Evolutionary conservation across 768 basidiomycete genomes (phyloP).

Genomic region (Gloeophyllum trabeum): DNA sequence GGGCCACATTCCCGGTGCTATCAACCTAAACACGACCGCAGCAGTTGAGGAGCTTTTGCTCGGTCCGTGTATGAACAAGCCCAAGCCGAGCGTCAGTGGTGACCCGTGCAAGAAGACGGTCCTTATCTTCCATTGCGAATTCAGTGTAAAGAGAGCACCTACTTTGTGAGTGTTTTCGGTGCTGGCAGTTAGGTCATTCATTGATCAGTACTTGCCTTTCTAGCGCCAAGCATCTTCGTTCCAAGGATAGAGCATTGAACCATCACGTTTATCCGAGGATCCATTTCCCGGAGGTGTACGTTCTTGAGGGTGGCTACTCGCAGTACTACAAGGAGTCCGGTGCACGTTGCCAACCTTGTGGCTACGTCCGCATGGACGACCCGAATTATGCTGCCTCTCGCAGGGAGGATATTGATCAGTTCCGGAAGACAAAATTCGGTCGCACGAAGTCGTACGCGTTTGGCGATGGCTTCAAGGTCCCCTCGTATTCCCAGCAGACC

Average conservation of each 20-base stretch:
- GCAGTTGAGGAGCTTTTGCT: conserved; percentile 79
- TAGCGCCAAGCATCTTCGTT: conserved; percentile 84
- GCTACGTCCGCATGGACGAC: conserved; percentile 93
- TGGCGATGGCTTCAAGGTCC: conserved; percentile 52
- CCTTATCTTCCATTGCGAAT: conserved; percentile 96
- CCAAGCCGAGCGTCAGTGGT: conserved; percentile 63
- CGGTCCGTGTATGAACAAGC: conserved; percentile 38
- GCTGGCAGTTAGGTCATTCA: not conserved
- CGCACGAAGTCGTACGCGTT: conserved; percentile 90
- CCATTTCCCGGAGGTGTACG: conserved; percentile 93
- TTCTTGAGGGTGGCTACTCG: conserved; percentile 94
- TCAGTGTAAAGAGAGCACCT: conserved; percentile 89
- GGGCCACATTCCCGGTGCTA: conserved; percentile 85
- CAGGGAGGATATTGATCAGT: conserved; percentile 81
- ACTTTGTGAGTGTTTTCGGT: conserved; percentile 69
- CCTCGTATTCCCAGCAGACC: conserved; percentile 21
- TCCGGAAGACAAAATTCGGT: conserved; percentile 80
- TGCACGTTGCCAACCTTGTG: conserved; percentile 64
- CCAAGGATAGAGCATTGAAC: conserved; percentile 83
- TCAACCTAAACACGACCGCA: conserved; percentile 79
- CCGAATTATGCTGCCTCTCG: conserved; percentile 73
- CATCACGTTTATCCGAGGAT: conserved; percentile 84
- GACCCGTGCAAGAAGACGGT: conserved; percentile 68
- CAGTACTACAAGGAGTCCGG: conserved; percentile 67
- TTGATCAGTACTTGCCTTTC: not conserved